Percentiles rank a stretch among this genome's conserved stretches.
These are phyloP conservation scores for Acer saccharum DNA, from an alignment of 345 rosid species.

Conservation along the genomic window DNA sequence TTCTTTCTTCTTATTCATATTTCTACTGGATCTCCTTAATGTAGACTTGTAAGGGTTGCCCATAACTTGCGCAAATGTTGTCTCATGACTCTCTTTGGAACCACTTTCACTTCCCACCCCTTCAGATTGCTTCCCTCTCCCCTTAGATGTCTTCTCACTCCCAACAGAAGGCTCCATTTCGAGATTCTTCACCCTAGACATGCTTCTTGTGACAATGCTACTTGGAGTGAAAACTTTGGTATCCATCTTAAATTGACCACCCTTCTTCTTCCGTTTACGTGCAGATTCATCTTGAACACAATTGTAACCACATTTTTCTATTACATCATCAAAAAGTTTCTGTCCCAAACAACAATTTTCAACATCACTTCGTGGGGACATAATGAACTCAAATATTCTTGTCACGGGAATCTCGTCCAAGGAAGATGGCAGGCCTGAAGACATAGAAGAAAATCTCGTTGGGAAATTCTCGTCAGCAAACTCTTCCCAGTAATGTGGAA, in stretches of 20 bases:
- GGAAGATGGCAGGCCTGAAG: conserved; percentile 19
- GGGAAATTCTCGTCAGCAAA: conserved; percentile 10
- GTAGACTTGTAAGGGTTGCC: background rate
- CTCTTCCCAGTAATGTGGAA: conserved; percentile 53
- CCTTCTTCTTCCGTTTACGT: background rate
- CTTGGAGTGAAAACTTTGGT: background rate
- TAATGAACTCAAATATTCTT: conserved; percentile 34
- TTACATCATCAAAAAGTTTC: conserved; percentile 22
- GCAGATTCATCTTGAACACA: background rate
- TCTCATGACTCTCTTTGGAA: background rate
- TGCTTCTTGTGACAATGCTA: conserved; percentile 50
- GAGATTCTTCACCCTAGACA: conserved; percentile 29
- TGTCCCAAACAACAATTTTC: conserved; percentile 10
- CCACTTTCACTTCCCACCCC: background rate
- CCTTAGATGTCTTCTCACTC: background rate
- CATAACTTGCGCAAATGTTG: background rate
- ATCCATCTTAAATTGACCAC: background rate
- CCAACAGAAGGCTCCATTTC: background rate
- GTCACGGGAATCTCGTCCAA: conserved; percentile 35
- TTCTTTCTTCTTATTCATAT: background rate
- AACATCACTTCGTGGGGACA: conserved; percentile 21
- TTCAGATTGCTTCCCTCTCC: background rate
- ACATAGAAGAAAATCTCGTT: background rate
- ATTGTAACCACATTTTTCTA: conserved; percentile 11
- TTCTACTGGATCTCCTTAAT: conserved; percentile 19